A percentile compares a stretch with the other conserved stretches of the same genome.
These are phyloP conservation scores for Clarireedia sp. DNA, from an alignment of 2,329 filamentous ascomycete species.

Conservation along the genomic window DNA sequence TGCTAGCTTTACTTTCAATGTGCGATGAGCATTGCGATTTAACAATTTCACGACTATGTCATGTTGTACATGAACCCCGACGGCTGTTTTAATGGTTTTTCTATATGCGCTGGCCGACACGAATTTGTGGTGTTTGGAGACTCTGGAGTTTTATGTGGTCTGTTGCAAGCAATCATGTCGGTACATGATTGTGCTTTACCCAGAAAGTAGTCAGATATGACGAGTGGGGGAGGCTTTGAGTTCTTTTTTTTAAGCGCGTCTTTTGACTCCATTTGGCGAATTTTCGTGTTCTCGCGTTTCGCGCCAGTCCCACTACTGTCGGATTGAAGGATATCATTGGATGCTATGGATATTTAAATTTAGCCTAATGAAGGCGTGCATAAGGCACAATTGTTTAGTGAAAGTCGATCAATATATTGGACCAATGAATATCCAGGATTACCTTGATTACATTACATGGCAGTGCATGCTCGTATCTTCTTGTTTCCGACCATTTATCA, in stretches of 20 bases:
- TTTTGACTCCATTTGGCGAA: background rate
- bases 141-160: background rate
- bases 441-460: no score
- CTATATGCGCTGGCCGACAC: constrained; percentile 1
- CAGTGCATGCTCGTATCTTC: no score
- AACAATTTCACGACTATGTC: constrained; percentile 57
- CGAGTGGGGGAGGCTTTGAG: background rate
- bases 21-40: constrained; percentile 2
- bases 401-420: no score
- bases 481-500: no score
- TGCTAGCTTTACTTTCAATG: constrained; percentile 5
- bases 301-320: no score
- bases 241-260: background rate
- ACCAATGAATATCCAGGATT: no score
- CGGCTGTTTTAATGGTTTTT: constrained; percentile 9
- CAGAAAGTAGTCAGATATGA: background rate
- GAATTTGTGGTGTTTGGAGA: constrained; percentile 6
- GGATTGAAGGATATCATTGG: no score
- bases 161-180: no score
- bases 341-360: no score
- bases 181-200: no score
- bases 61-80: constrained; percentile 13
- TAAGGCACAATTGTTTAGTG: no score
- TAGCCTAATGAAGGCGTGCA: no score
- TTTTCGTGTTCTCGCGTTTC: background rate